Evolutionary conservation across 495 filamentous ascomycete species (phyloP).

Genomic region (Neurospora sp.): DNA sequence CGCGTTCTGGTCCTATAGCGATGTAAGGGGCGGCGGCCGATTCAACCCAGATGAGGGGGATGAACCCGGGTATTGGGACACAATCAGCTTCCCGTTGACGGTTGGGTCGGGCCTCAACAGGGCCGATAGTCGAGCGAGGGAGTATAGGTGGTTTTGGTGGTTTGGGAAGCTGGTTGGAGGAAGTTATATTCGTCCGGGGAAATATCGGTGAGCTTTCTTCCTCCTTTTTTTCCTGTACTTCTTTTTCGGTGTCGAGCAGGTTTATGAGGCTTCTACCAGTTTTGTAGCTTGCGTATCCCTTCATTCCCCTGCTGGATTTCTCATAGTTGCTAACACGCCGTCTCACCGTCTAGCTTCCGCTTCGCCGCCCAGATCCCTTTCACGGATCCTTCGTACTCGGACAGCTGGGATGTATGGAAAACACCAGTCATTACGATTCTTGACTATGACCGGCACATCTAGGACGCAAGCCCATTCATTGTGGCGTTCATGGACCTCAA

Average conservation of each 20-base stretch:
- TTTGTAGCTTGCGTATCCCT: neutral
- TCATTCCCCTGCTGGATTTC: neutral
- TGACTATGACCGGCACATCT: neutral
- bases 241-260: neutral
- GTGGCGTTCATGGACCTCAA: neutral
- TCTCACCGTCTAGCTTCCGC: constrained; percentile 6
- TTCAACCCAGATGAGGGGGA: constrained; percentile 7
- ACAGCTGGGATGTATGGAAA: constrained; percentile 18
- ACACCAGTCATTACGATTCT: constrained; percentile 13
- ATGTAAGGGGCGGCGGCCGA: too few relatives aligned
- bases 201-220: constrained; percentile 20
- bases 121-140: neutral
- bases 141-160: constrained; percentile 20
- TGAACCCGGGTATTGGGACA: constrained; percentile 10
- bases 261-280: neutral
- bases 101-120: constrained; percentile 9
- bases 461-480: neutral
- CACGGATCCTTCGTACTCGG: constrained; percentile 16
- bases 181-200: constrained; percentile 23
- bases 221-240: neutral
- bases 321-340: neutral
- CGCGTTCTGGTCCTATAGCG: constrained; percentile 12
- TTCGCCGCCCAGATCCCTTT: constrained; percentile 19
- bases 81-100: constrained; percentile 19
- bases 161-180: constrained; percentile 25